Base-by-base conservation (phyloP, 352 stramenopile species). In the Pythium utonaiense region DNA sequence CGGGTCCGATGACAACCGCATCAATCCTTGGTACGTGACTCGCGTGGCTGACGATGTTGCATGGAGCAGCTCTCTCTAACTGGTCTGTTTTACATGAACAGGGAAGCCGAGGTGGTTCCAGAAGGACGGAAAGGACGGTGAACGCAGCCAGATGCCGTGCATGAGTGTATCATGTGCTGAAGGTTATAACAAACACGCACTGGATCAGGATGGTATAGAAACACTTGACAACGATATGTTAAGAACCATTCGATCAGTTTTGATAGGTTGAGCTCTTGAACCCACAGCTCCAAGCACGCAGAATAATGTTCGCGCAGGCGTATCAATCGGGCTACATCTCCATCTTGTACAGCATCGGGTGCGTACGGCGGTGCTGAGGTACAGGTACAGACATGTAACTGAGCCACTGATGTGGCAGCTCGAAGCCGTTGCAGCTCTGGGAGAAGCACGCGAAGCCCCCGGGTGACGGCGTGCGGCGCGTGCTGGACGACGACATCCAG, bases 1-100 rank as follows among this genome's bases (percentile, higher is more conserved):
- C 47, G 85, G 85, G 28, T 85, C 79, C 21, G 80, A 90, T 36
- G 80, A 92, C 64, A 89, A 79, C 63, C 77, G 83, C 47, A 88
- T 94, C 56, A 94, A 94, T 48, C 85, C 85, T 50, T 94, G 85
- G 85, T 94, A 75, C 58, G 80, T 78, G 3, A 33, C 8, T 17
- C 5, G 12, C 33, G 13, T 28, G 24, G 3, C 14, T 53, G 38
- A 30, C 28, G 24, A 57, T 38, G 31, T 27, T 25, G 14, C 27
- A 12, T 42, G 33, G 33, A 4, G 1, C 0, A 12, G n/a, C 6
- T 8, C 25, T 19, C 40, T 19, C 36, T 47, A 47, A 47, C 40
- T 3, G 24, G 40, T 47, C 14, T n/a, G 24, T 10, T 47, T 47
- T 25, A 6, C 40, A 21, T 8, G n/a, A n/a, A 45, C 50, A 69